Evolutionary conservation across 2,329 filamentous ascomycete genomes (phyloP).

Genomic region (Incumbomyces delicatus): DNA sequence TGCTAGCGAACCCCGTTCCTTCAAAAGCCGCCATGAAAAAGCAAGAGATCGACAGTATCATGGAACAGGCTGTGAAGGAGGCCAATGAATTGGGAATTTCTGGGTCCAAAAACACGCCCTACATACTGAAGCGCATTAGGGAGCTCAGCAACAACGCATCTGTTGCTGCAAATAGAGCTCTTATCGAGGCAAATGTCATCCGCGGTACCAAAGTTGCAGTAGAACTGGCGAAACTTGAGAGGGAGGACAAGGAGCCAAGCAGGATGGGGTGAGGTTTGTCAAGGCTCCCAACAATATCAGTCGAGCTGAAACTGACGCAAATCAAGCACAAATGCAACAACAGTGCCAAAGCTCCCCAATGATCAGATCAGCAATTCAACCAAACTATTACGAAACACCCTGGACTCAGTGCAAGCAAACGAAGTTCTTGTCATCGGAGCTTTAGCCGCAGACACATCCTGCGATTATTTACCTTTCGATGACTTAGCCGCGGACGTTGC

Average conservation of each 20-base stretch:
- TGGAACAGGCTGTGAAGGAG: slow-evolving; percentile 57
- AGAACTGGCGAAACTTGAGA: slow-evolving; percentile 48
- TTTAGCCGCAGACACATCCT: slow-evolving; percentile 76
- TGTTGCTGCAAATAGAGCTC: slow-evolving; percentile 62
- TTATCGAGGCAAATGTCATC: slow-evolving; percentile 58
- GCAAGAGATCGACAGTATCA: slow-evolving; percentile 58
- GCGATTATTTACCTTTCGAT: slow-evolving; percentile 56
- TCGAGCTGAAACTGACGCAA: neutral
- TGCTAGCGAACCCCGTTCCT: slow-evolving; percentile 85
- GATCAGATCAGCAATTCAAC: no score
- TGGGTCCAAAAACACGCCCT: slow-evolving; percentile 76
- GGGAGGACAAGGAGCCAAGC: slow-evolving; percentile 17
- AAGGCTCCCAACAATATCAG: neutral
- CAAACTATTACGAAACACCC: neutral
- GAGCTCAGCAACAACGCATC: slow-evolving; percentile 64
- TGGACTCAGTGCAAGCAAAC: slow-evolving; percentile 24
- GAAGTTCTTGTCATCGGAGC: slow-evolving; percentile 82
- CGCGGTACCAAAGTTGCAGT: slow-evolving; percentile 56
- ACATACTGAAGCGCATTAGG: slow-evolving; percentile 67
- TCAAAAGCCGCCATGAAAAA: slow-evolving; percentile 59
- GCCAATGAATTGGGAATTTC: slow-evolving; percentile 55
- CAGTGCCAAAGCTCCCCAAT: no score
- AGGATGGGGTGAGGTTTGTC: slow-evolving; percentile 6
- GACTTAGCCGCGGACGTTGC: slow-evolving; percentile 25
- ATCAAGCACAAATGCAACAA: neutral